Conservation (phyloP, 192 early-diverging fungal genomes). For the Chytriomyces sp. region DNA sequence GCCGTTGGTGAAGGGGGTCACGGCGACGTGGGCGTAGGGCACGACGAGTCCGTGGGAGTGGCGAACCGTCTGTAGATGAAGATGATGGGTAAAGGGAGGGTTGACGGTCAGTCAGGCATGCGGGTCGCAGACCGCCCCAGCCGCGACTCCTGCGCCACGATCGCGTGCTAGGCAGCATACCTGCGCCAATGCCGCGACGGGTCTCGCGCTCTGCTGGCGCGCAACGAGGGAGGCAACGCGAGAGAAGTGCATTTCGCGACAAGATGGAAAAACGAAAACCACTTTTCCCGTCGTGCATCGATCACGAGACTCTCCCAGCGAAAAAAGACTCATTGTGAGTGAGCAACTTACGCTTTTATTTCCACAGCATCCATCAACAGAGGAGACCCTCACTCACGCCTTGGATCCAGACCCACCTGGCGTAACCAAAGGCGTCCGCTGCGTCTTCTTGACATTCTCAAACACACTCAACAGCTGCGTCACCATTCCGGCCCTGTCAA, state of each 20-base stretch:
- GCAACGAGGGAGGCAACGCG: conserved; percentile 9
- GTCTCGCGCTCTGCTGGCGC: not conserved
- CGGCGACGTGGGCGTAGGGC: conserved; percentile 47
- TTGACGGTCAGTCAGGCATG: not conserved
- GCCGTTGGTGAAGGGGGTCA: conserved; percentile 52
- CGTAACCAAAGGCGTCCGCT: no score
- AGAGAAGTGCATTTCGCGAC: conserved; percentile 4
- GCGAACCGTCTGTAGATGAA: not conserved
- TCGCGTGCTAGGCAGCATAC: no score
- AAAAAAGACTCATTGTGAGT: not conserved
- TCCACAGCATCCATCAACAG: no score
- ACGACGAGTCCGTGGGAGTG: conserved; percentile 50
- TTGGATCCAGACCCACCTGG: no score
- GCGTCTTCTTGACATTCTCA: conserved; percentile 27
- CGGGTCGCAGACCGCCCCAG: no score
- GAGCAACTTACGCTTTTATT: not conserved
- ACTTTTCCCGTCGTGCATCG: not conserved
- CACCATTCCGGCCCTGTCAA: conserved; percentile 72
- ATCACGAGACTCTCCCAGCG: not conserved
- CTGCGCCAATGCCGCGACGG: conserved; percentile 10
- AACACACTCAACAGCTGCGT: conserved; percentile 69
- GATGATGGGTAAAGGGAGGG: not conserved
- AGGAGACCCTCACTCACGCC: no score
- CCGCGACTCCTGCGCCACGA: no score
- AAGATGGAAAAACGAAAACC: not conserved